Evolutionary conservation across 768 basidiomycete genomes (phyloP).

Genomic region (Termitomyces sp.): DNA sequence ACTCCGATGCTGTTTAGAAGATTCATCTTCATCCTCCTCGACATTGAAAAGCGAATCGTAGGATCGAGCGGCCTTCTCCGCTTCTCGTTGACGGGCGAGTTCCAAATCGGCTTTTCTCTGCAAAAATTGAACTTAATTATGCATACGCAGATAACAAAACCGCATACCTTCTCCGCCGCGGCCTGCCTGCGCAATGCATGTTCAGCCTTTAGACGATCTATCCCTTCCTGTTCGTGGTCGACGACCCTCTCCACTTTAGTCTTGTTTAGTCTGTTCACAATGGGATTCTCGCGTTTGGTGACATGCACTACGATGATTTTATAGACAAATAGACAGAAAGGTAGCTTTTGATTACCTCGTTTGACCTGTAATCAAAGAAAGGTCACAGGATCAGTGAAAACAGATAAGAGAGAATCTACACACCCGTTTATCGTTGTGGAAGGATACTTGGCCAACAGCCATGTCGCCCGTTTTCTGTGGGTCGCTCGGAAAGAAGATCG

Average conservation of each 20-base stretch:
- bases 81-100: constrained; percentile 71
- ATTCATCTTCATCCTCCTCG: constrained; percentile 57
- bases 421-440: constrained; percentile 87
- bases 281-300: constrained; percentile 75
- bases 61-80: constrained; percentile 82
- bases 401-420: constrained; percentile 11
- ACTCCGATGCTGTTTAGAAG: constrained; percentile 40
- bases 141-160: not conserved
- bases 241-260: constrained; percentile 83
- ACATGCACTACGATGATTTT: constrained; percentile 57
- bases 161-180: constrained; percentile 63
- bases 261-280: constrained; percentile 92
- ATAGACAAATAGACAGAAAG: not conserved
- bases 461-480: constrained; percentile 94
- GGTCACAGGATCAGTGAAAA: not conserved
- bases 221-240: constrained; percentile 86
- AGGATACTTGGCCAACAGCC: constrained; percentile 95
- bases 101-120: constrained; percentile 82
- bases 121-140: not conserved
- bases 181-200: constrained; percentile 56
- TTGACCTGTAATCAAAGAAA: constrained; percentile 54
- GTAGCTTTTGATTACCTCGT: constrained; percentile 46
- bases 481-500: not conserved
- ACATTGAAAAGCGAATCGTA: constrained; percentile 80
- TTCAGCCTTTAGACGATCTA: constrained; percentile 80